phyloP scores from a whole-genome alignment of 192 early-diverging fungal species.

The Thamnidium elegans region DNA sequence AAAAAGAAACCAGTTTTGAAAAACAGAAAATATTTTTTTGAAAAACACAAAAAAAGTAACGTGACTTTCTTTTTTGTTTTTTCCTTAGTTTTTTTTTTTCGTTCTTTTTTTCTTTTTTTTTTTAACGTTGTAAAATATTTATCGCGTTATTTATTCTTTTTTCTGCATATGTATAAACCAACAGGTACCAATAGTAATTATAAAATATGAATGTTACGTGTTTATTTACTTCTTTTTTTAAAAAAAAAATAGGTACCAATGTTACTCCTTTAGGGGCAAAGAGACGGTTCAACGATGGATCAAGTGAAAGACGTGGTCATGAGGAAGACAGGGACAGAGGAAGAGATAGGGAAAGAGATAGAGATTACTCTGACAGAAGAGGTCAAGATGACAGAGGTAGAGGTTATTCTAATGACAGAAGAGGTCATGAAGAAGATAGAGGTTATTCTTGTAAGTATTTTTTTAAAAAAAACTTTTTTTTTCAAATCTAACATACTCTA shows the following conservation, averaged over 20 bases:
- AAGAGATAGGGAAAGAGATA: slow-evolving; percentile 1
- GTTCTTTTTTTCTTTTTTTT: background rate
- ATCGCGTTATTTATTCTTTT: background rate
- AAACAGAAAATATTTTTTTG: too few species aligned
- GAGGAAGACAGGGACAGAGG: background rate
- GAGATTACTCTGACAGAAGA: slow-evolving; percentile 2
- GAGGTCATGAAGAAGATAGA: too few species aligned
- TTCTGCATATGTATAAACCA: slow-evolving; percentile 9
- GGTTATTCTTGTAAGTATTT: too few species aligned
- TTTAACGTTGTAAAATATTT: background rate
- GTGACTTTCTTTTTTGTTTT: background rate
- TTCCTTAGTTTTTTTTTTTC: background rate
- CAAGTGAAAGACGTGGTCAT: background rate
- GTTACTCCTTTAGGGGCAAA: slow-evolving; percentile 24
- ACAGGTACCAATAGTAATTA: background rate
- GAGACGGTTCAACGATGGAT: slow-evolving; percentile 23
- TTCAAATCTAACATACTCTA: background rate
- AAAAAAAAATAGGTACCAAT: slow-evolving; percentile 16
- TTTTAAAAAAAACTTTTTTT: too few species aligned
- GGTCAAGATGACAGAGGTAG: background rate
- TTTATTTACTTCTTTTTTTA: background rate
- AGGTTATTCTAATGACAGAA: slow-evolving; percentile 6
- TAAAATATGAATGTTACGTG: background rate
- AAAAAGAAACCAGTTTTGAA: too few species aligned
- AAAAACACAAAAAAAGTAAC: too few species aligned